Percentiles rank a stretch among this genome's conserved stretches.
These are phyloP conservation scores for Rhodotorula graminis DNA, from an alignment of 768 basidiomycete genomes.

Conservation along the genomic window DNA sequence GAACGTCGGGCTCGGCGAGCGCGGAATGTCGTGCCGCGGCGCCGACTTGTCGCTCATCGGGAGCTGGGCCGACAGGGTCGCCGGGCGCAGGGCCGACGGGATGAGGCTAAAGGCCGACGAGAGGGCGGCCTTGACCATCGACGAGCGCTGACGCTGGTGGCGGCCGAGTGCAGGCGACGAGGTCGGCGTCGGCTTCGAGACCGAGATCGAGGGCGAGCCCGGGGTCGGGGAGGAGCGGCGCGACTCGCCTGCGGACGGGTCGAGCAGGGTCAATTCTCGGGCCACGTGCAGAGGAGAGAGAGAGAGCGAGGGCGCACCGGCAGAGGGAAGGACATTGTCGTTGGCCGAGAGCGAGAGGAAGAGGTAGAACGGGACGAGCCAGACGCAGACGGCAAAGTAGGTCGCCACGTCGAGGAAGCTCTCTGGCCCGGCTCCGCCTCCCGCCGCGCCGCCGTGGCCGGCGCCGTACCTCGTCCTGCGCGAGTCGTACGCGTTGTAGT, in stretches of 20 bases:
- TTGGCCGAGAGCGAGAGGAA: constrained; percentile 95
- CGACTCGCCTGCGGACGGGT: constrained; percentile 9
- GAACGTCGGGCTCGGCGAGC: constrained; percentile 5
- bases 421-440: not conserved
- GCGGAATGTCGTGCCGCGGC: constrained; percentile 4
- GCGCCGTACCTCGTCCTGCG: not conserved
- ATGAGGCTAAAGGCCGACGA: constrained; percentile 32
- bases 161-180: constrained; percentile 9
- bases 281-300: no score
- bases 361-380: constrained; percentile 71
- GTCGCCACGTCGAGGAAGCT: constrained; percentile 53
- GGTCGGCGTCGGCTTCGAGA: not conserved
- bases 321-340: constrained; percentile 79
- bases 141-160: constrained; percentile 23
- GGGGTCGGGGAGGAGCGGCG: not conserved
- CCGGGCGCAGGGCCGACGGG: constrained; percentile 16
- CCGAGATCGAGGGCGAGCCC: no score
- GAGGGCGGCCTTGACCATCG: constrained; percentile 32
- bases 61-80: constrained; percentile 1
- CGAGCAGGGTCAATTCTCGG: not conserved
- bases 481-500: constrained; percentile 29
- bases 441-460: constrained; percentile 7
- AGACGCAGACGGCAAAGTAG: constrained; percentile 53
- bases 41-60: not conserved
- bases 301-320: constrained; percentile 15